A percentile compares a stretch with the other conserved stretches of the same genome.
These are phyloP conservation scores for Xylaria sp. DNA, from an alignment of 2,329 filamentous ascomycete genomes.

Conservation along the genomic window DNA sequence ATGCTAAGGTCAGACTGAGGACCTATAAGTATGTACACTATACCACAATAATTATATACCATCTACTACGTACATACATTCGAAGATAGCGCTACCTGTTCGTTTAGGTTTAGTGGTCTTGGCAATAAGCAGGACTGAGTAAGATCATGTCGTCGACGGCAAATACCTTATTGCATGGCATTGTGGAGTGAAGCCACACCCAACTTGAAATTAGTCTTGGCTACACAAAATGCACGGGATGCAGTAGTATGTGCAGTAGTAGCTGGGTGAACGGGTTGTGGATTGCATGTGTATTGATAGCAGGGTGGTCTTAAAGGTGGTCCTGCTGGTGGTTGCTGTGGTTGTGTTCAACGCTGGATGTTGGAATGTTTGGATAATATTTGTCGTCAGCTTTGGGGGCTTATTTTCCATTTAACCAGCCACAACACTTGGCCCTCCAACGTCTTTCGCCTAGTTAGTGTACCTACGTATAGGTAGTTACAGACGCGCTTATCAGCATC, in stretches of 20 bases:
- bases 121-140: neutral
- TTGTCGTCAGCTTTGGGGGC: constrained; percentile 7
- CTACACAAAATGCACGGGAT: constrained; percentile 31
- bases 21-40: no score
- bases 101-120: constrained; percentile 1
- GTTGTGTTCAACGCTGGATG: neutral
- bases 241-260: constrained; percentile 29
- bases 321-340: constrained; percentile 11
- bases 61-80: neutral
- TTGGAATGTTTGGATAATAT: neutral
- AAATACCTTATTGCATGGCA: constrained; percentile 8
- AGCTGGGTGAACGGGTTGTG: constrained; percentile 20
- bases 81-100: neutral
- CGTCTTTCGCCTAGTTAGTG: neutral
- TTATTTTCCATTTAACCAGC: constrained; percentile 22
- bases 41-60: neutral
- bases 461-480: no score
- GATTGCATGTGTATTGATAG: constrained; percentile 32
- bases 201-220: constrained; percentile 26
- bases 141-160: neutral
- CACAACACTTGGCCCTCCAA: constrained; percentile 20
- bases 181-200: constrained; percentile 32
- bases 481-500: constrained; percentile 9
- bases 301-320: constrained; percentile 1
- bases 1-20: neutral